These are phyloP conservation scores for Schizosaccharomyces cryophilus DNA, from an alignment of 805 yeast genomes.

Conservation along the genomic window DNA sequence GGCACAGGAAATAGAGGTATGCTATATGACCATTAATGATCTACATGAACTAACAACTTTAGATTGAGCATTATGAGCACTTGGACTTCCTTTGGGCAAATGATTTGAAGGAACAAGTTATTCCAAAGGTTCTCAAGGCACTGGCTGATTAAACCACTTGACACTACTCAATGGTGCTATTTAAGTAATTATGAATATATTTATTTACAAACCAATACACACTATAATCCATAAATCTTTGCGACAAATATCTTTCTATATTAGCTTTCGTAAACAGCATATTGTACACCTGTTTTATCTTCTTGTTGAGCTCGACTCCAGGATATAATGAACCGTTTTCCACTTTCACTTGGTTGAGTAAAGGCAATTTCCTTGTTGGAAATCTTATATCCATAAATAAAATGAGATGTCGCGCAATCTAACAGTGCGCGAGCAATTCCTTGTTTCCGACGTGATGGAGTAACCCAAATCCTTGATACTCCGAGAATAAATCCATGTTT, in stretches of 20 bases:
- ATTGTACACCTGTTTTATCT: background rate
- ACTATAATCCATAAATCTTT: background rate
- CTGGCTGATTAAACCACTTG: background rate
- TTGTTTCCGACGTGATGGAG: background rate
- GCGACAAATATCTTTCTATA: background rate
- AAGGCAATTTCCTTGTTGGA: slow-evolving; percentile 1
- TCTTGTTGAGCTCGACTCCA: background rate
- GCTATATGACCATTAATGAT: background rate
- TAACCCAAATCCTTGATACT: background rate
- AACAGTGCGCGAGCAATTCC: background rate
- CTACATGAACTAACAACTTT: slow-evolving; percentile 18
- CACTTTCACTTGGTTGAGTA: slow-evolving; percentile 1
- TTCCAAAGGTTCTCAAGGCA: slow-evolving; percentile 11
- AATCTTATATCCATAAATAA: background rate
- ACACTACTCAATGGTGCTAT: background rate
- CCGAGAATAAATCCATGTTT: background rate
- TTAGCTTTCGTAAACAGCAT: background rate
- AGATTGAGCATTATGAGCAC: slow-evolving; percentile 59
- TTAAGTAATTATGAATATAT: too few species aligned
- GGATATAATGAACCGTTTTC: background rate
- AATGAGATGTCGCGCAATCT: background rate
- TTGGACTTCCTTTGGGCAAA: slow-evolving; percentile 76
- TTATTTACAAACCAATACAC: too few species aligned
- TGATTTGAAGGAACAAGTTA: slow-evolving; percentile 27
- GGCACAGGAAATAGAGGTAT: background rate